phyloP scores from a whole-genome alignment of 805 yeast species.

The Wickerhamomyces alni region DNA sequence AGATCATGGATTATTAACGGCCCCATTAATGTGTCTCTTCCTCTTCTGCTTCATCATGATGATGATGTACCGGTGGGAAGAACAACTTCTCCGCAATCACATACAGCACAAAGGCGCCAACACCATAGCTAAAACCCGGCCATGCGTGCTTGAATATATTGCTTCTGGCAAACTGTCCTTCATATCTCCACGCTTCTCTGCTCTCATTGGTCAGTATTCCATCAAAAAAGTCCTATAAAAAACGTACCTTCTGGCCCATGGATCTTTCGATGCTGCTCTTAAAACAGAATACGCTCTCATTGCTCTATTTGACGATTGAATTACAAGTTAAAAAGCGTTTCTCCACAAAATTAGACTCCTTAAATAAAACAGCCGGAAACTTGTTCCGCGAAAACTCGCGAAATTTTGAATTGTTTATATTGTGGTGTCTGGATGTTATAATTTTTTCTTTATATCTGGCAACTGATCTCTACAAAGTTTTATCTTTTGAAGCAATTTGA shows the following conservation, averaged over 20 bases:
- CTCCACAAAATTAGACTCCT: no score
- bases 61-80: slow-evolving; percentile 6
- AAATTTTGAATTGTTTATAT: no score
- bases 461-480: no score
- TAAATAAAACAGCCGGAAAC: not conserved
- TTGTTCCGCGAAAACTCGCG: not conserved
- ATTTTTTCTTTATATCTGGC: not conserved
- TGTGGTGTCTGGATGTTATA: not conserved
- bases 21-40: slow-evolving; percentile 9
- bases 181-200: slow-evolving; percentile 90
- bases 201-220: no score
- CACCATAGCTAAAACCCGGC: slow-evolving; percentile 78
- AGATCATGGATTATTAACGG: not conserved
- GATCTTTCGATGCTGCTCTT: slow-evolving; percentile 28
- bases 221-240: not conserved
- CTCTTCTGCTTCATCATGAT: slow-evolving; percentile 12
- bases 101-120: slow-evolving; percentile 66
- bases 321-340: no score
- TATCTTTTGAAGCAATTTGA: no score
- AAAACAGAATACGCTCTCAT: slow-evolving; percentile 17
- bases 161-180: slow-evolving; percentile 69
- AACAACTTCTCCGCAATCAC: slow-evolving; percentile 33
- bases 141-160: slow-evolving; percentile 66
- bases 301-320: no score
- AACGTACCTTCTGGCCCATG: slow-evolving; percentile 42